Evolutionary conservation across 805 yeast genomes (phyloP).

Genomic region (Blastobotrys robertii): DNA sequence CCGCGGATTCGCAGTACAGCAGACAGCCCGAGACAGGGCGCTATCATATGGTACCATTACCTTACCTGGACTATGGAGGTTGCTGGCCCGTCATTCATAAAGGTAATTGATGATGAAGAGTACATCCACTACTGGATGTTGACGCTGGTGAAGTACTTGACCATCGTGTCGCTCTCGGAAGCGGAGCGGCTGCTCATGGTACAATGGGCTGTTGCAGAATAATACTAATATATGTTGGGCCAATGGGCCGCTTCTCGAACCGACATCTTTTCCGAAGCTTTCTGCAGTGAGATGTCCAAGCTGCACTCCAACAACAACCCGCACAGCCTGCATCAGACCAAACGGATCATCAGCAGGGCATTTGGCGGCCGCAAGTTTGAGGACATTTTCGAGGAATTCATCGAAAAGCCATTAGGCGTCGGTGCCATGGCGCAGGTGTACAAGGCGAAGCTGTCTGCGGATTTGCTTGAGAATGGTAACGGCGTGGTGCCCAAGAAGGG

Average conservation of each 20-base stretch:
- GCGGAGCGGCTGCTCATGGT: too few species aligned
- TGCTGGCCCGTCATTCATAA: conserved; percentile 80
- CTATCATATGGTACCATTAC: conserved; percentile 58
- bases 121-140: conserved; percentile 7
- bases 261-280: conserved; percentile 72
- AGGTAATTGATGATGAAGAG: conserved; percentile 19
- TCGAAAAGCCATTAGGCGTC: conserved; percentile 76
- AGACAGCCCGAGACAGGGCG: conserved; percentile 34
- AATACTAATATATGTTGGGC: conserved; percentile 51
- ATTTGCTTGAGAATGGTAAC: not conserved
- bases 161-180: not conserved
- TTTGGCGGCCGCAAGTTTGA: conserved; percentile 51
- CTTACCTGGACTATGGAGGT: conserved; percentile 59
- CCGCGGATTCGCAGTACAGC: conserved; percentile 21
- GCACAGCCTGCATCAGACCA: conserved; percentile 59
- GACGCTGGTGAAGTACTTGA: not conserved
- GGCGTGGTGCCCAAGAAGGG: not conserved
- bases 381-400: conserved; percentile 72
- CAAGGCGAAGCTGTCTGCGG: conserved; percentile 43
- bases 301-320: conserved; percentile 77
- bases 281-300: conserved; percentile 67
- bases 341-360: conserved; percentile 45
- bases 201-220: not conserved
- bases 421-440: conserved; percentile 98
- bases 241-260: conserved; percentile 99